Conservation (phyloP, 2,329 filamentous ascomycete species). For the Xylaria sp. region DNA sequence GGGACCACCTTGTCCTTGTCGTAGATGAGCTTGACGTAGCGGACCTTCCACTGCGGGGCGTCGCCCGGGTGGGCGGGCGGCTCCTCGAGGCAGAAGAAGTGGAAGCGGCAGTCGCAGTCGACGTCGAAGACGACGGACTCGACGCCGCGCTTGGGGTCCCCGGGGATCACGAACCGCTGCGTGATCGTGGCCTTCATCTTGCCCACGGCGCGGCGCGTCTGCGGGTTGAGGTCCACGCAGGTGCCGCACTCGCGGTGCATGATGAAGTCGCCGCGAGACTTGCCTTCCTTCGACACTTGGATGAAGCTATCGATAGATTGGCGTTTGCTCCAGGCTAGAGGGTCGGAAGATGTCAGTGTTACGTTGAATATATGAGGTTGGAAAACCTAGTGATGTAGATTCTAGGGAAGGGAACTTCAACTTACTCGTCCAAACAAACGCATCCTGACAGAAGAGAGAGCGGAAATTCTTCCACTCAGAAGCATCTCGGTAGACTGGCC, state of each 20-base stretch:
- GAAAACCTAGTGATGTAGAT: neutral
- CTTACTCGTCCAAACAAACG: constrained; percentile 63
- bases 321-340: constrained; percentile 59
- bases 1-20: constrained; percentile 63
- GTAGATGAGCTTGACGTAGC: constrained; percentile 61
- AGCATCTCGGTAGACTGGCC: constrained; percentile 64
- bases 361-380: neutral
- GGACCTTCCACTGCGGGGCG: constrained; percentile 53
- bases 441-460: constrained; percentile 59
- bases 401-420: neutral
- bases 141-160: constrained; percentile 37
- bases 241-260: constrained; percentile 67
- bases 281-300: constrained; percentile 61
- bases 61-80: constrained; percentile 17
- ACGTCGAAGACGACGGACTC: constrained; percentile 57
- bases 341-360: neutral
- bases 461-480: constrained; percentile 66
- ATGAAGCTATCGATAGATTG: constrained; percentile 61
- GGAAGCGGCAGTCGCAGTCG: constrained; percentile 63
- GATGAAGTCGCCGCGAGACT: constrained; percentile 64
- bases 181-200: constrained; percentile 68
- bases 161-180: constrained; percentile 56
- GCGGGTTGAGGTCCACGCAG: constrained; percentile 56
- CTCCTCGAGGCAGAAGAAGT: constrained; percentile 59
- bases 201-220: constrained; percentile 57